Conservation (phyloP, 1,284 basidiomycete species). For the Cutaneotrichosporon sp. region DNA sequence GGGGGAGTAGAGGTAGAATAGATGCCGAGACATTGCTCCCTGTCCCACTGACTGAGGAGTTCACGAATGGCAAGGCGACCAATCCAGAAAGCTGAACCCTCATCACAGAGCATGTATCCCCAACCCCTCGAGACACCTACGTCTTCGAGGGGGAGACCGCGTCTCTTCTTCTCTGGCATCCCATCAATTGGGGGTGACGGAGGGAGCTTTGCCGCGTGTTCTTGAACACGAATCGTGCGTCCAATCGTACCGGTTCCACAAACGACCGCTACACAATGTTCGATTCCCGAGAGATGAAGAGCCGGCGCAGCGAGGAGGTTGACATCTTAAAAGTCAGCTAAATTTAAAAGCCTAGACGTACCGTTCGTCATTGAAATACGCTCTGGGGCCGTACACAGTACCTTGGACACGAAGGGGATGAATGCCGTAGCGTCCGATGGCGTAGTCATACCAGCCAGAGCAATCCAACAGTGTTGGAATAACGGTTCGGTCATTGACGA, state of each 20-base stretch:
- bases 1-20: conserved; percentile 28
- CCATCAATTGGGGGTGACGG: conserved; percentile 18
- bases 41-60: conserved; percentile 37
- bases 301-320: conserved; percentile 48
- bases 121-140: conserved; percentile 42
- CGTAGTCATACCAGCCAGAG: conserved; percentile 39
- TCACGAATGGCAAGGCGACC: conserved; percentile 44
- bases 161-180: neutral
- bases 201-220: conserved; percentile 14
- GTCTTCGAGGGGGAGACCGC: conserved; percentile 39
- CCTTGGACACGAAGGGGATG: conserved; percentile 24
- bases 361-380: conserved; percentile 42
- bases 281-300: conserved; percentile 30
- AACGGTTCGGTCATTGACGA: conserved; percentile 31
- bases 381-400: conserved; percentile 25
- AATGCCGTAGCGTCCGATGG: conserved; percentile 35
- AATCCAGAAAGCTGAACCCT: conserved; percentile 47
- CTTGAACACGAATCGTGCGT: conserved; percentile 34
- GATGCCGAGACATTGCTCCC: conserved; percentile 32
- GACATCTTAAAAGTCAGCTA: conserved; percentile 33
- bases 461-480: conserved; percentile 45
- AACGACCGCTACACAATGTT: conserved; percentile 42
- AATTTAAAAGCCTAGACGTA: neutral
- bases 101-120: conserved; percentile 49
- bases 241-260: conserved; percentile 47